Conservation (phyloP, 306 rosid species). For the Acacia acuminata region DNA sequence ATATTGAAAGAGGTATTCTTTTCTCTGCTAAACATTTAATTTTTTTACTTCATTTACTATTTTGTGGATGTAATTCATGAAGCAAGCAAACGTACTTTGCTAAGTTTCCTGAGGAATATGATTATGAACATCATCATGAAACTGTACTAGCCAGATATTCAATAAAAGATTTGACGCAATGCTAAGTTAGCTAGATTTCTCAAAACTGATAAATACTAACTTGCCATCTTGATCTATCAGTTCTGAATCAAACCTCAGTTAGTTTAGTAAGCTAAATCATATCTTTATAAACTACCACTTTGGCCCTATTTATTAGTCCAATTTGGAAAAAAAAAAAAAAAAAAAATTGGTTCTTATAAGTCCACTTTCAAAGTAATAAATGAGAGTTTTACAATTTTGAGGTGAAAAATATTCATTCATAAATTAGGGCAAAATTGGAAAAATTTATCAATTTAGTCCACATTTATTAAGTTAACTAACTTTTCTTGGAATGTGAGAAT, state of each 20-base stretch:
- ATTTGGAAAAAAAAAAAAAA: too few species aligned
- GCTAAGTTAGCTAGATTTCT: not conserved
- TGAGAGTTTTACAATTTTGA: too few species aligned
- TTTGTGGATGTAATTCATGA: not conserved
- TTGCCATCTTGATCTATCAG: not conserved
- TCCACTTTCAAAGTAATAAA: too few species aligned
- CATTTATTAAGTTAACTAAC: too few species aligned
- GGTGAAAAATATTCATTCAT: too few species aligned
- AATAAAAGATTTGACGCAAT: not conserved
- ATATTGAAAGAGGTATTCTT: conserved; percentile 76
- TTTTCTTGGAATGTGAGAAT: too few species aligned
- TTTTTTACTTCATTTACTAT: not conserved
- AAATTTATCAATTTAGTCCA: too few species aligned
- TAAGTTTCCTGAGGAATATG: not conserved
- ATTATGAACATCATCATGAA: too few species aligned
- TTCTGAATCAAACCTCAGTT: not conserved
- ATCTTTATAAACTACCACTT: not conserved
- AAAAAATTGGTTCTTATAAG: too few species aligned
- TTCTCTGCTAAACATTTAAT: not conserved
- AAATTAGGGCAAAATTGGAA: too few species aligned
- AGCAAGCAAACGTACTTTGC: not conserved
- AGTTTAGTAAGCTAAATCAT: not conserved
- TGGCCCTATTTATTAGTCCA: too few species aligned
- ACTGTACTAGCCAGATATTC: too few species aligned
- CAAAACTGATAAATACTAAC: not conserved